Percentiles rank a stretch among this genome's conserved stretches.
Conservation (phyloP, 805 yeast genomes). For the Yamadazyma olivae region DNA sequence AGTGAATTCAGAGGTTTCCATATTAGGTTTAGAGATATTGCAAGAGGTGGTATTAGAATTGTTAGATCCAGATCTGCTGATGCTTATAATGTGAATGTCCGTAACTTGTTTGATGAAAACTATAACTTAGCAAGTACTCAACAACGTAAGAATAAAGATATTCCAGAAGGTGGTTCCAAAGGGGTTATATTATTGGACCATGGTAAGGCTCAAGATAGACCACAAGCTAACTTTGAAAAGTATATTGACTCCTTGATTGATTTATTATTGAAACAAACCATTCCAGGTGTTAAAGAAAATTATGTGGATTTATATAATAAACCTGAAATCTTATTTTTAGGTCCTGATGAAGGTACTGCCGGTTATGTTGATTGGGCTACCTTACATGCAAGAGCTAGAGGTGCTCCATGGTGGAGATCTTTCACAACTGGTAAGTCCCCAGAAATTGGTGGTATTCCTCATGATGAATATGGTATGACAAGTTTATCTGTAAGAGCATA, state of each 20-base stretch:
- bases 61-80: constrained; percentile 84
- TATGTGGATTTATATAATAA: constrained; percentile 81
- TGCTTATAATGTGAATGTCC: constrained; percentile 78
- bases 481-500: constrained; percentile 90
- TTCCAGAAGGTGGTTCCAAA: constrained; percentile 98
- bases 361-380: constrained; percentile 97
- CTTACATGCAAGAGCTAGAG: constrained; percentile 83
- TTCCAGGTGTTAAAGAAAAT: constrained; percentile 75
- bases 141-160: constrained; percentile 95
- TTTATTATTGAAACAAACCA: constrained; percentile 58
- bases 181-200: constrained; percentile 90
- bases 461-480: constrained; percentile 97
- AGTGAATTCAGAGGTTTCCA: constrained; percentile 97
- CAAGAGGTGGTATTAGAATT: constrained; percentile 97
- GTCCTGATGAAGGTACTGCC: constrained; percentile 99
- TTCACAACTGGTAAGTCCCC: constrained; percentile 96
- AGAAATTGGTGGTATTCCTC: constrained; percentile 93
- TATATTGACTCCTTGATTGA: constrained; percentile 91
- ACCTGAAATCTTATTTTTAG: constrained; percentile 91
- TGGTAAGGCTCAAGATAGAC: constrained; percentile 71
- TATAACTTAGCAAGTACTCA: constrained; percentile 94
- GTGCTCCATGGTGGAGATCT: constrained; percentile 98
- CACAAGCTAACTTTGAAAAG: constrained; percentile 84
- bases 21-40: constrained; percentile 92
- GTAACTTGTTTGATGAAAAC: constrained; percentile 92